Conservation (phyloP, 2,329 filamentous ascomycete species). For the Waltergamsia citrina region DNA sequence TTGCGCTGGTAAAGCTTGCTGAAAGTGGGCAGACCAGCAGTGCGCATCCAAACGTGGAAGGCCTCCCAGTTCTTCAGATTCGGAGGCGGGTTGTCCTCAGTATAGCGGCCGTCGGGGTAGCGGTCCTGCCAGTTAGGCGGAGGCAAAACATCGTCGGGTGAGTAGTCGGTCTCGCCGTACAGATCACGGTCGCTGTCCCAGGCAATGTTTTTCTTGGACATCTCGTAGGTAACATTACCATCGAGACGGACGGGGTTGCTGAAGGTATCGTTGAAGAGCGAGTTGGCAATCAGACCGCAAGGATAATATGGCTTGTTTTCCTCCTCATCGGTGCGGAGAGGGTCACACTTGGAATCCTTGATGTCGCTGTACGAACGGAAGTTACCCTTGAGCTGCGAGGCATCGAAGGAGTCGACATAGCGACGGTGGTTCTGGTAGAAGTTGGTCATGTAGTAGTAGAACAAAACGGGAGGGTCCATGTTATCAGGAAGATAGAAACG, state of each 20-base stretch:
- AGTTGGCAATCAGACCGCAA: conserved; percentile 93
- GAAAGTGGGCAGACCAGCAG: conserved; percentile 85
- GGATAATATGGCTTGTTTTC: conserved; percentile 70
- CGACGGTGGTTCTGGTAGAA: conserved; percentile 98
- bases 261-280: conserved; percentile 92
- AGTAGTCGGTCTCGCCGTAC: conserved; percentile 64
- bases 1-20: conserved; percentile 89
- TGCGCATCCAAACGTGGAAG: conserved; percentile 99
- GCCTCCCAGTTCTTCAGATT: conserved; percentile 67
- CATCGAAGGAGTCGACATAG: conserved; percentile 85
- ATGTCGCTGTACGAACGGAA: conserved; percentile 52
- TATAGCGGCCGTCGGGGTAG: conserved; percentile 63
- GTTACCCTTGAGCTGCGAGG: conserved; percentile 69
- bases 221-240: conserved; percentile 47
- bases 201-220: conserved; percentile 71
- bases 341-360: conserved; percentile 61
- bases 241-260: conserved; percentile 53
- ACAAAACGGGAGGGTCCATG: conserved; percentile 72
- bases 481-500: conserved; percentile 71
- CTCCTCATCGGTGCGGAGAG: conserved; percentile 46
- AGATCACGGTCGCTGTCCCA: conserved; percentile 78
- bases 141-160: conserved; percentile 56
- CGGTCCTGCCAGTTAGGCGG: conserved; percentile 76
- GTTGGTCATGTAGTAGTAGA: conserved; percentile 94
- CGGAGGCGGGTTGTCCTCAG: conserved; percentile 53